Conservation (phyloP, 2,329 filamentous ascomycete species). For the Aspergillus thermomutatus region DNA sequence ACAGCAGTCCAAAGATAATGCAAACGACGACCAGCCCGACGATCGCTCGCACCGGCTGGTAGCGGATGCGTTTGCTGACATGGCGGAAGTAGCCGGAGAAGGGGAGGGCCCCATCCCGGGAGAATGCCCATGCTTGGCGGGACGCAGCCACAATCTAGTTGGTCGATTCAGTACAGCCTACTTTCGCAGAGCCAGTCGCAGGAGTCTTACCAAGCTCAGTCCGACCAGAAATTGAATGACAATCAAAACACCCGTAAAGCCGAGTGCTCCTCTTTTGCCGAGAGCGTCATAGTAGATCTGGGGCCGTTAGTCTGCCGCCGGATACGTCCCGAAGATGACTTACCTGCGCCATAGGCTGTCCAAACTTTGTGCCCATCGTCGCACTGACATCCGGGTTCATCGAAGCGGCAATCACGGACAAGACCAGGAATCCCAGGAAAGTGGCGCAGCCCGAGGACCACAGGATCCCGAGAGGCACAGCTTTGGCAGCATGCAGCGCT, state of each 20-base stretch:
- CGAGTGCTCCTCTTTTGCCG: slow-evolving; percentile 57
- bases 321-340: neutral
- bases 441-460: slow-evolving; percentile 50
- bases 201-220: slow-evolving; percentile 44
- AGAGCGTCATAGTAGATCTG: slow-evolving; percentile 60
- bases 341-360: slow-evolving; percentile 56
- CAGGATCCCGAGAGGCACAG: slow-evolving; percentile 59
- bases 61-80: slow-evolving; percentile 53
- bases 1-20: slow-evolving; percentile 55
- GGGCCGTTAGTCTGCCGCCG: neutral
- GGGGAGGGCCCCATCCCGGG: slow-evolving; percentile 59
- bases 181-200: no score
- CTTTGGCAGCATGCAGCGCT: slow-evolving; percentile 57
- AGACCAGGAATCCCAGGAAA: slow-evolving; percentile 57
- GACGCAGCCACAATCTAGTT: slow-evolving; percentile 55
- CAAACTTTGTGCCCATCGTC: slow-evolving; percentile 49
- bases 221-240: slow-evolving; percentile 63
- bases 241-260: slow-evolving; percentile 57
- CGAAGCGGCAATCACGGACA: slow-evolving; percentile 57
- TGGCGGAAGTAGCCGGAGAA: slow-evolving; percentile 57
- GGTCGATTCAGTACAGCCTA: neutral
- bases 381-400: slow-evolving; percentile 53
- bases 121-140: slow-evolving; percentile 62
- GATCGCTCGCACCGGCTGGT: slow-evolving; percentile 57
- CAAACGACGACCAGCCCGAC: slow-evolving; percentile 53